phyloP scores from a whole-genome alignment of 2,329 filamentous ascomycete genomes.

The Emergomyces pasteurianus region DNA sequence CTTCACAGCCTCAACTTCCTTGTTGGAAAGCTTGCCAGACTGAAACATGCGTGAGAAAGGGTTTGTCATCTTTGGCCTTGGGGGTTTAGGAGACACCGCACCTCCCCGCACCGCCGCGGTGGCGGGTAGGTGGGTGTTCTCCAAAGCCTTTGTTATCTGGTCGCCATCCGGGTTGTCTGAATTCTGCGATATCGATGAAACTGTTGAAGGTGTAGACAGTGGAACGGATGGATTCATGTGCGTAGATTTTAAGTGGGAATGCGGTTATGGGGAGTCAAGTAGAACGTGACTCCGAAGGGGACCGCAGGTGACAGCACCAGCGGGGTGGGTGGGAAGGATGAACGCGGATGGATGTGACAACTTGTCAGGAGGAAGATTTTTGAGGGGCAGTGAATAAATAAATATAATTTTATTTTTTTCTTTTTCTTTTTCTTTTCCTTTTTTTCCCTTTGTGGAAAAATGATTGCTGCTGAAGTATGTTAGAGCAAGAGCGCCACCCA shows the following conservation, averaged over 20 bases:
- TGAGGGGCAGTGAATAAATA: too few species aligned
- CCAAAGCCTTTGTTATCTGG: constrained; percentile 32
- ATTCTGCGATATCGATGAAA: constrained; percentile 32
- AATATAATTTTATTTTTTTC: neutral
- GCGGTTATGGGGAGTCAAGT: constrained; percentile 12
- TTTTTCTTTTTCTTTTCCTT: neutral
- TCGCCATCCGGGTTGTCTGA: constrained; percentile 18
- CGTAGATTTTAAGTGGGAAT: constrained; percentile 12
- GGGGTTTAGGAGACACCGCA: constrained; percentile 24
- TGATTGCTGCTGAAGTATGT: neutral
- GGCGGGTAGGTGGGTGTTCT: constrained; percentile 28
- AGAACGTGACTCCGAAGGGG: constrained; percentile 15
- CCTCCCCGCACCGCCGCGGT: constrained; percentile 18
- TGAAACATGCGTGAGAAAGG: constrained; percentile 37
- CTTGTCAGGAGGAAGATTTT: neutral
- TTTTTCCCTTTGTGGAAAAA: too few species aligned
- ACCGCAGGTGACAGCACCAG: neutral
- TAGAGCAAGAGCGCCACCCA: neutral
- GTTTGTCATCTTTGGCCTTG: constrained; percentile 32
- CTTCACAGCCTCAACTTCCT: constrained; percentile 21
- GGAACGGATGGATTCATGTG: constrained; percentile 32
- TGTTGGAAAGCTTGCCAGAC: constrained; percentile 25
- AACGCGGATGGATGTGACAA: neutral
- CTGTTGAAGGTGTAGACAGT: constrained; percentile 33
- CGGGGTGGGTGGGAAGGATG: neutral